These are phyloP conservation scores for Debaryomyces sp. DNA, from an alignment of 1,139 yeast genomes.

Conservation along the genomic window DNA sequence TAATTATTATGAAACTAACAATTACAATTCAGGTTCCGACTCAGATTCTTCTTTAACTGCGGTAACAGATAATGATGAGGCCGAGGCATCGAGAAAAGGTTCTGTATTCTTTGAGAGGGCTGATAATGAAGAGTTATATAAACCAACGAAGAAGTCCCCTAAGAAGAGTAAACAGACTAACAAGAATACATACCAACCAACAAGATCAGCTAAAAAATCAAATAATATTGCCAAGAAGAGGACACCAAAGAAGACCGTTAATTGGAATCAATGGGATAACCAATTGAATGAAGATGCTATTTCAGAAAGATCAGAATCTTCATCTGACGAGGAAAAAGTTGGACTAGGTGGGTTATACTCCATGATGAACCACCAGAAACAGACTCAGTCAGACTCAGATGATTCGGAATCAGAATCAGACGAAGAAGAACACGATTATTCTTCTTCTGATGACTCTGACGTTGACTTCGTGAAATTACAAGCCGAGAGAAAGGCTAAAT, in stretches of 20 bases:
- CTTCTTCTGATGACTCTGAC: constrained; percentile 66
- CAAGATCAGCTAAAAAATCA: constrained; percentile 10
- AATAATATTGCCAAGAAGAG: constrained; percentile 21
- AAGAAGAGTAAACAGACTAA: constrained; percentile 4
- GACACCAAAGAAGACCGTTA: constrained; percentile 30
- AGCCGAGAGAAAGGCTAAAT: constrained; percentile 62
- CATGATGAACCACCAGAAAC: constrained; percentile 11
- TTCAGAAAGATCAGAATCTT: constrained; percentile 17
- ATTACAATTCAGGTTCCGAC: constrained; percentile 18
- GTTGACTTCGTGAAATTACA: constrained; percentile 73
- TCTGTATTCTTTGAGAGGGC: constrained; percentile 10
- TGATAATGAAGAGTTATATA: neutral
- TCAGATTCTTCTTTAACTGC: constrained; percentile 46
- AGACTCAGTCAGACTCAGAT: constrained; percentile 22
- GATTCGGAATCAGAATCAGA: constrained; percentile 37
- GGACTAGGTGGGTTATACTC: constrained; percentile 10
- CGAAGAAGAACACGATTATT: constrained; percentile 32
- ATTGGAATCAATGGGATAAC: constrained; percentile 16
- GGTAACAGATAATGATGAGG: constrained; percentile 38
- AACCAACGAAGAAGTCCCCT: neutral
- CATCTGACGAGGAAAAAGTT: constrained; percentile 9
- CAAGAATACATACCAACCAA: neutral
- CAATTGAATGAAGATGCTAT: constrained; percentile 16
- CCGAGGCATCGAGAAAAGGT: constrained; percentile 16
- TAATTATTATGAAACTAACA: constrained; percentile 11